phyloP scores from a whole-genome alignment of 306 rosid genomes.

The Quercus berberidifolia region DNA sequence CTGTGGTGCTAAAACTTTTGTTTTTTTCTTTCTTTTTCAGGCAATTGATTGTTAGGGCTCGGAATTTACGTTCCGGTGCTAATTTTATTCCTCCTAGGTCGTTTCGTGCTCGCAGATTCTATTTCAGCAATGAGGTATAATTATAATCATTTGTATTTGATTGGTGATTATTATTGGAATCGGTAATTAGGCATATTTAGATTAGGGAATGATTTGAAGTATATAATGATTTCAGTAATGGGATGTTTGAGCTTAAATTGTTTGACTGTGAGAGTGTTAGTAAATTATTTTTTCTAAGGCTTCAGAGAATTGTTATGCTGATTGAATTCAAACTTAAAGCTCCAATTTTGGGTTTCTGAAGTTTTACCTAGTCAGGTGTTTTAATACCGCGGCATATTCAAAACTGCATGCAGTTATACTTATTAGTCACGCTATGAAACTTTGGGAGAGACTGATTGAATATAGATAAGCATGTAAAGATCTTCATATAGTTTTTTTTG shows the following conservation, averaged over 20 bases:
- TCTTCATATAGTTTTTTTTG: no score
- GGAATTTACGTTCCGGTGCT: slow-evolving; percentile 81
- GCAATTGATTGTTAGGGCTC: slow-evolving; percentile 89
- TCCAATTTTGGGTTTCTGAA: not conserved
- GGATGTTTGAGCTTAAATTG: not conserved
- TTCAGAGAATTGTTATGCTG: not conserved
- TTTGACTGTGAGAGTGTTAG: not conserved
- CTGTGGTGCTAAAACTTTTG: not conserved
- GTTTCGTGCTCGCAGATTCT: slow-evolving; percentile 78
- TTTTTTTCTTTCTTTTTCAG: slow-evolving; percentile 34
- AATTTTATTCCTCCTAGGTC: slow-evolving; percentile 86
- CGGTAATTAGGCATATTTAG: not conserved
- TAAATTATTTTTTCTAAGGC: not conserved
- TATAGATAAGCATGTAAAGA: no score
- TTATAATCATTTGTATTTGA: not conserved
- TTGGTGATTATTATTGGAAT: not conserved
- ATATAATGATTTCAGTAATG: not conserved
- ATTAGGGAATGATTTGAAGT: not conserved
- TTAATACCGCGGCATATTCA: no score
- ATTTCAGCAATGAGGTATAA: slow-evolving; percentile 77
- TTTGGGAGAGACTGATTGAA: no score
- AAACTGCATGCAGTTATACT: no score
- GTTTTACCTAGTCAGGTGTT: no score
- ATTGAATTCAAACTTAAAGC: not conserved
- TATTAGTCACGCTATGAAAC: no score